These are phyloP conservation scores for Artemisia tridentata DNA, from an alignment of 129 eudicot species.

Conservation along the genomic window DNA sequence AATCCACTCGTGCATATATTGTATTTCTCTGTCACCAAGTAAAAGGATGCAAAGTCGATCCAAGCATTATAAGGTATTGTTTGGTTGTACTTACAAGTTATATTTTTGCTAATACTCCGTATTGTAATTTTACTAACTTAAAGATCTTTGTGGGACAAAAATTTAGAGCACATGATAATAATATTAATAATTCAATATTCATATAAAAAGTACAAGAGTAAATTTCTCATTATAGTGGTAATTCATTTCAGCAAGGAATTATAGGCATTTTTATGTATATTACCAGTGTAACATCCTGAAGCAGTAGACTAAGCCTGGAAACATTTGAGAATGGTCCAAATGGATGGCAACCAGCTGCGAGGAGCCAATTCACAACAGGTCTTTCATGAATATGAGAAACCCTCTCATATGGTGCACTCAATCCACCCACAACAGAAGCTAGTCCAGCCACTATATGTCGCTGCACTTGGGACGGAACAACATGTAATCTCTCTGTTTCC, in stretches of 20 bases:
- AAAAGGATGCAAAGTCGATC: background rate
- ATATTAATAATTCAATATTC: no score
- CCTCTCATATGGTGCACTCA: slow-evolving; percentile 93
- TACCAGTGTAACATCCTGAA: slow-evolving; percentile 93
- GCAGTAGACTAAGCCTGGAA: slow-evolving; percentile 80
- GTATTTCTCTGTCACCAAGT: slow-evolving; percentile 73
- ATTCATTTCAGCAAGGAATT: no score
- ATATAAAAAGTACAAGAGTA: no score
- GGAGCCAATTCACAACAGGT: slow-evolving; percentile 95
- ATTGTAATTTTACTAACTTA: background rate
- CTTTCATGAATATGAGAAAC: slow-evolving; percentile 94
- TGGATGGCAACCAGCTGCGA: slow-evolving; percentile 96
- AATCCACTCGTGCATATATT: slow-evolving; percentile 92
- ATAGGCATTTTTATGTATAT: slow-evolving; percentile 2
- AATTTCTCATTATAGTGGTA: no score
- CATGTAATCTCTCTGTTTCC: slow-evolving; percentile 58
- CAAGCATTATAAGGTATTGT: background rate
- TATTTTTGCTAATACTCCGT: background rate
- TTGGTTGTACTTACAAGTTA: background rate
- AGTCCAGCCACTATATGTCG: slow-evolving; percentile 96
- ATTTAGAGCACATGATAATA: background rate
- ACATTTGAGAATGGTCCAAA: slow-evolving; percentile 97
- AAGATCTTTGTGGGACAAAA: background rate
- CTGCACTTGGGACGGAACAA: slow-evolving; percentile 79
- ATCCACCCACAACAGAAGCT: slow-evolving; percentile 92